Evolutionary conservation across 164 flowering plant genomes (phyloP), one percentile per base, ranked within the genome.

Genomic region (Aristolochia contorta): DNA sequence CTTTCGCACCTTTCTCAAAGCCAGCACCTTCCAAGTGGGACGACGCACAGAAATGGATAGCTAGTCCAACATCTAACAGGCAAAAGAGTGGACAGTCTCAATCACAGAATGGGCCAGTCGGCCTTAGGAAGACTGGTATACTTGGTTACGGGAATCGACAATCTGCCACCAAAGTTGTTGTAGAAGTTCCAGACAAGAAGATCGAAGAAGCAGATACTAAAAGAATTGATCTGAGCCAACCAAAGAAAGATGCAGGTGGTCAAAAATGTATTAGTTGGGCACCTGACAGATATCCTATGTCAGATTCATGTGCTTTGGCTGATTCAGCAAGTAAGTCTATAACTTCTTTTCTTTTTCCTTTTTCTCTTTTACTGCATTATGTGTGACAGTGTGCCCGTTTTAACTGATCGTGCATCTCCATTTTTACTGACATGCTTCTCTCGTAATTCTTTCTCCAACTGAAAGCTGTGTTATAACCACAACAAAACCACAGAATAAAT

Each of bases 41-140:
- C 67, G 93, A 90, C 78, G 97, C 95, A 1, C 90, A 85, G 75
- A 87, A 90, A 62, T 90, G 97, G 97, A 82, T 90, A 59, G 89
- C 91, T 10, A 89, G 96, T 51, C 95, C 94, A n/a, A 82, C 79
- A 59, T 74, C 83, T 0, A 85, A 74, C 67, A 51, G 81, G 64
- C 67, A 79, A 1, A 79, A 72, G 58, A 46, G 65, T 0, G 87
- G 78, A 23, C 83, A 69, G 45, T 51, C 72, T 30, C 79, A 73
- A 59, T 54, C 49, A 30, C 82, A 68, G 20, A 71, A 66, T 61
- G 77, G 66, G 23, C 74, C 67, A n/a, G 71, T 54, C 12, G 81
- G 74, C 47, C 41, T 72, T 16, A 65, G 79, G 43, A 88, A 82
- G 70, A 52, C 67, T 5, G 71, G 70, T 59, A 57, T 24, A 22